These are phyloP conservation scores for Amaranthus cruentus DNA, from an alignment of 148 eudicot species.

Conservation along the genomic window DNA sequence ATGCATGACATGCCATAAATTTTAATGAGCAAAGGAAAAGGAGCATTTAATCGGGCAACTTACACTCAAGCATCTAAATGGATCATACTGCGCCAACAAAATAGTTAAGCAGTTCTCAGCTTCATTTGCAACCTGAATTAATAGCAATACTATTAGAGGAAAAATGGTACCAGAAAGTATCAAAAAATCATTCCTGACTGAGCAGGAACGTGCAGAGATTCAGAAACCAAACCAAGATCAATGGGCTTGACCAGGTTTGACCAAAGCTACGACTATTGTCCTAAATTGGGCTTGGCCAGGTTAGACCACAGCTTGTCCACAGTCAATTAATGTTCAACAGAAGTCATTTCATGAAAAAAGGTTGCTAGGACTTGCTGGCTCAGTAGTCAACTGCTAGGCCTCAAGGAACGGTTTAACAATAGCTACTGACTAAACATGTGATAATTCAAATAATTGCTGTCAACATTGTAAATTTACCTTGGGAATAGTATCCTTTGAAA, in stretches of 20 bases:
- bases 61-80: conserved; percentile 75
- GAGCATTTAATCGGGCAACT: conserved; percentile 23
- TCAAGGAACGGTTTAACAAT: neutral
- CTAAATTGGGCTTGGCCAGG: no score
- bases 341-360: neutral
- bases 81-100: conserved; percentile 74
- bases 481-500: conserved; percentile 53
- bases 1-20: neutral
- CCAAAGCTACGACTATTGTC: no score
- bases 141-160: conserved; percentile 5
- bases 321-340: neutral
- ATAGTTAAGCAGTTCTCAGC: conserved; percentile 67
- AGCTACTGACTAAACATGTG: neutral
- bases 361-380: neutral
- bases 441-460: neutral
- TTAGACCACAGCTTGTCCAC: neutral
- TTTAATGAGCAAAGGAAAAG: neutral
- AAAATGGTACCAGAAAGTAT: neutral
- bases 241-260: neutral
- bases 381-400: neutral
- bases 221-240: neutral
- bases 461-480: conserved; percentile 40
- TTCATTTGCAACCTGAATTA: conserved; percentile 66
- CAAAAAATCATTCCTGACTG: no score
- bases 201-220: neutral